Conservation (phyloP, 305 asterid species). For the Rubia occidens region DNA sequence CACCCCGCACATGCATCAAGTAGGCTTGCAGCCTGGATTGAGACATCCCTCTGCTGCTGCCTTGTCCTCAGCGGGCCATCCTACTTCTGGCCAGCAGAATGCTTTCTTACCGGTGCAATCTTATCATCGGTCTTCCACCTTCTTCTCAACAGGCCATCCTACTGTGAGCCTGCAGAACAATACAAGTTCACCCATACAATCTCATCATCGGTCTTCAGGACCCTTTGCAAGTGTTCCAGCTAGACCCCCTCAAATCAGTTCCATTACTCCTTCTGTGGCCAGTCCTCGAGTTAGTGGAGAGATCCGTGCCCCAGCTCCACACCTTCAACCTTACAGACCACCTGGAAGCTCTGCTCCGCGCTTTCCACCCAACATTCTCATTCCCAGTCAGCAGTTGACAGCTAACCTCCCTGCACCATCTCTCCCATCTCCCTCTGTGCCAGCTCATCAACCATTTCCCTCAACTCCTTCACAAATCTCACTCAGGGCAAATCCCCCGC, state of each 20-base stretch:
- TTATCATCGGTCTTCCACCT: background rate
- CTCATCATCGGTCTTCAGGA: conserved; percentile 18
- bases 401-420: conserved; percentile 13
- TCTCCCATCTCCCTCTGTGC: conserved; percentile 9
- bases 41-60: conserved; percentile 17
- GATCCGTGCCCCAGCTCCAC: conserved; percentile 31
- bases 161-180: conserved; percentile 17
- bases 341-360: conserved; percentile 12
- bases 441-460: conserved; percentile 19
- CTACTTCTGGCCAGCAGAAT: conserved; percentile 2
- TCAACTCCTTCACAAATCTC: conserved; percentile 17
- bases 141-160: conserved; percentile 16
- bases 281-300: conserved; percentile 26
- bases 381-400: conserved; percentile 21
- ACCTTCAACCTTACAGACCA: conserved; percentile 30
- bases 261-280: conserved; percentile 23
- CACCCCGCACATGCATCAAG: conserved; percentile 24
- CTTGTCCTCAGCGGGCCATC: conserved; percentile 15
- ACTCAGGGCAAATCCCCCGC: conserved; percentile 16
- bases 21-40: conserved; percentile 14
- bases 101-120: background rate
- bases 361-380: conserved; percentile 16
- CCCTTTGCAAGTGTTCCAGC: conserved; percentile 15
- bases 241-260: conserved; percentile 25
- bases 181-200: conserved; percentile 15